Evolutionary conservation across 2,329 filamentous ascomycete genomes (phyloP), one percentile per base, ranked within the genome.

Genomic region (Calonectria fujianensis): DNA sequence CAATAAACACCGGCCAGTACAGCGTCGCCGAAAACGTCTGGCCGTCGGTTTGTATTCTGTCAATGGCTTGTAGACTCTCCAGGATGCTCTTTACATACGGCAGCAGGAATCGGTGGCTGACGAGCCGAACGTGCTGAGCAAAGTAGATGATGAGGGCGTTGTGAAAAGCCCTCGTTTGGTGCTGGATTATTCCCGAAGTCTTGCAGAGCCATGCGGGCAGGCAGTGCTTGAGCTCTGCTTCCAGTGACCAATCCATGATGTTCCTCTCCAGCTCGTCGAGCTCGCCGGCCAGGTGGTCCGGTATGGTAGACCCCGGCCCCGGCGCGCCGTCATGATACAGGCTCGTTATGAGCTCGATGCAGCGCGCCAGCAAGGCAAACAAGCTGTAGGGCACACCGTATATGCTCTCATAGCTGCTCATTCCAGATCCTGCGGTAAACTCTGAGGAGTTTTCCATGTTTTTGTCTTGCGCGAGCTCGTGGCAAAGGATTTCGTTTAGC

Each of bases 61-160:
- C 79, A 6, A 81, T 78, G 0, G 72, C 74, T 5, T 77, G 76
- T 1, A 80, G 74, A n/a, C 69, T 74, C 1, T 78, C 72, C 0
- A 81, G 64, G 0, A 80, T 74, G 0, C 48, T 63, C 14, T 77
- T 50, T 1, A 78, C 73, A 35, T 80, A 78, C 2, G 64, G 72
- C 1, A 71, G 74, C 2, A 80, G 57, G 18, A 79, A 80, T 0
- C 75, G 63, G 20, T 78, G 72, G 8, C 74, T 70, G 4, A 81
- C 71, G 0, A 77, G 69, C 3, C 75, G 73, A 0, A 80, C 67
- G 10, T 78, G 75, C 29, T 80, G 79, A 0, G 80, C 71, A 37
- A 82, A 80, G 69, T 82, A 81, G 2, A 81, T 78, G 27, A 81
- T 78, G 16, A 81, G 45, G 14, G 80, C 80, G 27, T 82, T 77